These are phyloP conservation scores for Volvox africanus DNA, from an alignment of 139 green algal genomes.

Conservation along the genomic window DNA sequence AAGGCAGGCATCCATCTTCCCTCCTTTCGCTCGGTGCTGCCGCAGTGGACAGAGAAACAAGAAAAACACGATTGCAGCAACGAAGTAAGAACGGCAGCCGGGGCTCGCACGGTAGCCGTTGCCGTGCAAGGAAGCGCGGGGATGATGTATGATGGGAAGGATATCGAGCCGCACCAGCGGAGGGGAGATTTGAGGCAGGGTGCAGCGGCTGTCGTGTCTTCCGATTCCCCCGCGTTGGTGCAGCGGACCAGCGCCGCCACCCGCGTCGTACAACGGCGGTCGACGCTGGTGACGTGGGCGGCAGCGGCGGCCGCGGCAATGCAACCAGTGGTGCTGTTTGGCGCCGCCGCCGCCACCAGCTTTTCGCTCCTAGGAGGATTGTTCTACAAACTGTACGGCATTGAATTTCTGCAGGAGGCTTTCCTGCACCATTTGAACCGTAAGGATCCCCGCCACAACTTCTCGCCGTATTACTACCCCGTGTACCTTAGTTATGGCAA, in stretches of 20 bases:
- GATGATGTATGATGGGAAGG: no score
- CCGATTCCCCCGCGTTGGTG: no score
- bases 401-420: conserved; percentile 82
- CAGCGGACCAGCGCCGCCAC: background rate
- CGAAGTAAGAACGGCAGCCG: no score
- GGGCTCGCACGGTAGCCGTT: no score
- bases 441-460: conserved; percentile 94
- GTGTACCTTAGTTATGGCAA: conserved; percentile 78
- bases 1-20: no score
- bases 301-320: background rate
- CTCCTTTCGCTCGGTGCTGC: no score
- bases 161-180: no score
- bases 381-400: conserved; percentile 80
- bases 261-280: background rate
- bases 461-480: conserved; percentile 89
- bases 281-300: background rate
- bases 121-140: no score
- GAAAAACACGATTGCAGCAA: no score
- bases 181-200: no score
- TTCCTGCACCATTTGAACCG: conserved; percentile 88
- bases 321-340: conserved; percentile 38
- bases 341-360: conserved; percentile 20
- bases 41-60: no score
- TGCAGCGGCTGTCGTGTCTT: no score
- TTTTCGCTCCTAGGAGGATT: conserved; percentile 70